Percentiles rank a stretch among this genome's conserved stretches.
Conservation (phyloP, 75 land plant genomes). For the Larix kaempferi region DNA sequence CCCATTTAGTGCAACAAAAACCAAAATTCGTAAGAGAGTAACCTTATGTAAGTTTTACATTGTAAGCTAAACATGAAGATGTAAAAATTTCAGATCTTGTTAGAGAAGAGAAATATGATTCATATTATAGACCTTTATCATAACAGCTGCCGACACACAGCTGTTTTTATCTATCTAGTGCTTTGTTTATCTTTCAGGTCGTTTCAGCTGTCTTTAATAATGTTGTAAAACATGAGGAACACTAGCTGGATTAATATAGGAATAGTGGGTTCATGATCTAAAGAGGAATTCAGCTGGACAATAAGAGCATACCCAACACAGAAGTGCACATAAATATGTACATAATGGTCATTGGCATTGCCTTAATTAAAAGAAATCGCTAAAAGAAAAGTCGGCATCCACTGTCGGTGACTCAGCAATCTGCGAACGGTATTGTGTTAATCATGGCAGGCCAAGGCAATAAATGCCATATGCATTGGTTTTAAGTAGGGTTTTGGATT, state of each 20-base stretch:
- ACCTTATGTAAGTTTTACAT: too few relatives aligned
- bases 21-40: not conserved
- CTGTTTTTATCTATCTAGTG: not conserved
- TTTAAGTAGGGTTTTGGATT: too few relatives aligned
- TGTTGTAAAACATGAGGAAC: not conserved
- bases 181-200: not conserved
- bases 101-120: not conserved
- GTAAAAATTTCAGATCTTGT: not conserved
- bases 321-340: too few relatives aligned
- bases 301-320: not conserved
- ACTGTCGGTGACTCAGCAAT: too few relatives aligned
- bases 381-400: too few relatives aligned
- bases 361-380: too few relatives aligned
- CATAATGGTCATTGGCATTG: too few relatives aligned
- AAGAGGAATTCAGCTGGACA: not conserved
- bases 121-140: not conserved
- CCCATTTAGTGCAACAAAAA: not conserved
- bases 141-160: not conserved
- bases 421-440: too few relatives aligned
- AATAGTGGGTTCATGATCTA: not conserved
- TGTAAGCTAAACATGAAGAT: not conserved
- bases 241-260: not conserved
- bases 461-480: too few relatives aligned
- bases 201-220: too few relatives aligned
- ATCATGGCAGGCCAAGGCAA: too few relatives aligned